Evolutionary conservation across 1,284 basidiomycete genomes (phyloP), one percentile per base, ranked within the genome.

Genomic region (Leccinum olivaceoglutinosum): DNA sequence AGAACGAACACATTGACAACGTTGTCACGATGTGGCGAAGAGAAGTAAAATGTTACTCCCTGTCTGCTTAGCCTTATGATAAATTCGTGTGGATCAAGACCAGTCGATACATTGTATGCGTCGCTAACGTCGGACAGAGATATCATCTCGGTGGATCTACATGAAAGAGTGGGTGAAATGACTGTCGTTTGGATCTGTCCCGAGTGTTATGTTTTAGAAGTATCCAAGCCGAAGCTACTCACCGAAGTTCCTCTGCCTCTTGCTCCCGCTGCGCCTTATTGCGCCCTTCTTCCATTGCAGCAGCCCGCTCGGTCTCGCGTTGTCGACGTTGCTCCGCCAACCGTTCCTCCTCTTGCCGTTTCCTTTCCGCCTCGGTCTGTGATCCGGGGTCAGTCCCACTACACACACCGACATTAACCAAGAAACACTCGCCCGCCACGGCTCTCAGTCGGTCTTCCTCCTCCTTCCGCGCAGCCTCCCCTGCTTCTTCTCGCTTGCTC

Each of bases 101-200:
- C 87, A 4, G 86, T 89, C 3, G 87, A 85, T 16, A 92, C 86
- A 61, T 89, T 90, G 72, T 93, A 91, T 2, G 93, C 85, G 70
- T 96, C 93, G 75, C 90, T 92, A 67, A 96, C 84, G 64, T 94
- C 93, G 3, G 82, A 77, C 62, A 93, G 79, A 2, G 86, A 32
- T 61, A 94, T 87, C 63, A 91, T 86, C 69, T 94, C 93, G 1
- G 87, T 90, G 1, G 90, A 85, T 76, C 86, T 86, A 74, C 87
- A 90, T 5, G 84, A 80, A 55, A 90, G 75, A 0, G 79, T 77
- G 4, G 86, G 84, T 6, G 85, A 88, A 59, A 91, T 84, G 1
- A 82, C 77, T 67, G 84, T 80, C 6, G 87, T 82, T 72, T 86
- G 87, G 62, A 86, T 81, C 87, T 90, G 58, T 59, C 60, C 62